Conservation (phyloP, 805 yeast species). For the Ogataea ramenticola region DNA sequence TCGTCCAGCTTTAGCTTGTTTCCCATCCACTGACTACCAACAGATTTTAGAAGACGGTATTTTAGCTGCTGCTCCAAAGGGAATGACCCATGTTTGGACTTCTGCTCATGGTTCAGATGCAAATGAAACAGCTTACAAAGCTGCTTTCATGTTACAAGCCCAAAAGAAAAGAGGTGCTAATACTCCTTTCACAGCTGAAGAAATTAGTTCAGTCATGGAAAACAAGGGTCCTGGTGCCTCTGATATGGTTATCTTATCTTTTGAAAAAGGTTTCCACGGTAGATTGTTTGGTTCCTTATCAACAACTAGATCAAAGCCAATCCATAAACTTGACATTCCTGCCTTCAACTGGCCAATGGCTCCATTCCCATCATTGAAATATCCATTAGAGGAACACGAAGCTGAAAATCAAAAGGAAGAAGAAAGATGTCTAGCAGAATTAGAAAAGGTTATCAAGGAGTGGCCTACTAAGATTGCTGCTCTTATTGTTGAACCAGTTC, state of each 20-base stretch:
- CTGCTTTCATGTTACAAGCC: constrained; percentile 59
- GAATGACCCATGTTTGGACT: constrained; percentile 54
- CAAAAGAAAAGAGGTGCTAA: constrained; percentile 37
- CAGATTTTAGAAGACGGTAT: constrained; percentile 39
- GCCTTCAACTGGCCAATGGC: constrained; percentile 55
- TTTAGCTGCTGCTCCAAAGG: constrained; percentile 59
- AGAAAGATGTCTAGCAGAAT: constrained; percentile 35
- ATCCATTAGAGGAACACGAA: constrained; percentile 67
- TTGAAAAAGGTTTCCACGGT: constrained; percentile 51
- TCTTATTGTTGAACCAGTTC: constrained; percentile 52
- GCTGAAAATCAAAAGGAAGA: constrained; percentile 46
- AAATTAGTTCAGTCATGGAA: constrained; percentile 40
- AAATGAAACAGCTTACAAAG: constrained; percentile 64
- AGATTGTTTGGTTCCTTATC: constrained; percentile 50
- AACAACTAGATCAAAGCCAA: constrained; percentile 48
- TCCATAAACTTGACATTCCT: constrained; percentile 54
- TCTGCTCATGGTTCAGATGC: constrained; percentile 65
- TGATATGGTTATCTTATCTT: constrained; percentile 45
- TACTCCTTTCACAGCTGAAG: constrained; percentile 37
- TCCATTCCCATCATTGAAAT: constrained; percentile 70
- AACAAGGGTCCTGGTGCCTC: constrained; percentile 47
- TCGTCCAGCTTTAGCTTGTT: constrained; percentile 63
- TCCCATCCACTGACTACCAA: constrained; percentile 51
- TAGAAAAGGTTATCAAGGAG: constrained; percentile 32
- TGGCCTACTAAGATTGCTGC: constrained; percentile 44